Evolutionary conservation across 2,329 filamentous ascomycete species (phyloP).

Genomic region (Hysterium pulicare): DNA sequence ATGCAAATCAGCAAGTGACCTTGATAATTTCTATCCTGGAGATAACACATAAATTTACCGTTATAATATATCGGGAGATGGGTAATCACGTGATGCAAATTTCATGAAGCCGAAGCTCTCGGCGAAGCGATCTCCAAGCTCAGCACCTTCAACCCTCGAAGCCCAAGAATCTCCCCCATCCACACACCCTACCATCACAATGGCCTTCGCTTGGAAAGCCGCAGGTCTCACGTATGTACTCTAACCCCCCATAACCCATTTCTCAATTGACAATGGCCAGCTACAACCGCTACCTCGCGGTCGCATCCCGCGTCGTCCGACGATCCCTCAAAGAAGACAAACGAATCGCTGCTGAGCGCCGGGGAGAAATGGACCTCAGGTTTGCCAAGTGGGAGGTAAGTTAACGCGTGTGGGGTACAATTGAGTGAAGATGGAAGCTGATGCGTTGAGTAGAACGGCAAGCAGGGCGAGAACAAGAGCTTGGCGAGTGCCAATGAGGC

Average conservation of each 20-base stretch:
- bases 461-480: slow-evolving; percentile 82
- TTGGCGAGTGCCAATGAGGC: slow-evolving; percentile 57
- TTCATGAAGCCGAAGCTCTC: not conserved
- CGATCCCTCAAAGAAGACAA: slow-evolving; percentile 95
- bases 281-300: slow-evolving; percentile 99
- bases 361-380: slow-evolving; percentile 83
- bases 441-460: slow-evolving; percentile 71
- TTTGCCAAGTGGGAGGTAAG: slow-evolving; percentile 96
- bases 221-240: slow-evolving; percentile 85
- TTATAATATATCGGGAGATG: not conserved
- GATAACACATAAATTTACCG: no score
- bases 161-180: slow-evolving; percentile 15
- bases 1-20: no score
- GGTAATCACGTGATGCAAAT: not conserved
- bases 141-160: slow-evolving; percentile 17
- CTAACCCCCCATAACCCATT: slow-evolving; percentile 11
- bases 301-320: slow-evolving; percentile 92
- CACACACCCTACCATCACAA: slow-evolving; percentile 54
- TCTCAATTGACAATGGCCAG: slow-evolving; percentile 50
- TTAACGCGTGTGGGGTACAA: slow-evolving; percentile 19
- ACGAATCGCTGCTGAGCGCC: slow-evolving; percentile 80
- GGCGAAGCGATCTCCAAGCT: not conserved
- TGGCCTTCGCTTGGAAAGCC: slow-evolving; percentile 98
- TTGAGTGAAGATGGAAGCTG: slow-evolving; percentile 22
- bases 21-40: no score